phyloP scores from a whole-genome alignment of 495 filamentous ascomycete genomes.

The Aspergillus diversus region DNA sequence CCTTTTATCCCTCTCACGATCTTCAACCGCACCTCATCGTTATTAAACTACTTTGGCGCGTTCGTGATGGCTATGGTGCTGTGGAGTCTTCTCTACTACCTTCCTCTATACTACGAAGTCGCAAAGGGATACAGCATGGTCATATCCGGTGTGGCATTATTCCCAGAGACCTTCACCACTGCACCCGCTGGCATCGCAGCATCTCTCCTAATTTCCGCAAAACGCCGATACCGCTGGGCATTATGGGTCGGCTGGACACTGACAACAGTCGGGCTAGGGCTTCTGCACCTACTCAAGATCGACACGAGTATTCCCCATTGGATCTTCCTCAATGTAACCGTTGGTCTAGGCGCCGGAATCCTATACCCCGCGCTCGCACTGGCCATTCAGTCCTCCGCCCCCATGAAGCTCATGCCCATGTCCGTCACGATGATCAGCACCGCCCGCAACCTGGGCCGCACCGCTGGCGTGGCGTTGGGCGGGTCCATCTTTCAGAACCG shows the following conservation, averaged over 20 bases:
- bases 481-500: not conserved
- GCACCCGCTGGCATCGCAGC: not conserved
- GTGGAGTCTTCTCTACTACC: not conserved
- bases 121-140: not conserved
- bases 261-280: not conserved
- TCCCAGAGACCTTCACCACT: not conserved
- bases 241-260: slow-evolving; percentile 1
- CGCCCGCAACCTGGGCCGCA: not conserved
- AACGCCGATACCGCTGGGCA: not conserved
- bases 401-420: not conserved
- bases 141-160: not conserved
- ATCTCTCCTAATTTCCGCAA: not conserved
- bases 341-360: not conserved
- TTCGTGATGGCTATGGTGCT: not conserved
- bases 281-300: not conserved
- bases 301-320: not conserved
- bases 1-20: not conserved
- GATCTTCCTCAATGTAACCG: not conserved
- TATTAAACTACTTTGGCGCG: not conserved
- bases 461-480: not conserved
- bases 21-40: not conserved
- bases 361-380: not conserved
- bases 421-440: slow-evolving; percentile 1
- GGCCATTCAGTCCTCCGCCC: not conserved
- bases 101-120: not conserved